phyloP scores from a whole-genome alignment of 495 filamentous ascomycete genomes.

The Gamarada debralockiae region DNA sequence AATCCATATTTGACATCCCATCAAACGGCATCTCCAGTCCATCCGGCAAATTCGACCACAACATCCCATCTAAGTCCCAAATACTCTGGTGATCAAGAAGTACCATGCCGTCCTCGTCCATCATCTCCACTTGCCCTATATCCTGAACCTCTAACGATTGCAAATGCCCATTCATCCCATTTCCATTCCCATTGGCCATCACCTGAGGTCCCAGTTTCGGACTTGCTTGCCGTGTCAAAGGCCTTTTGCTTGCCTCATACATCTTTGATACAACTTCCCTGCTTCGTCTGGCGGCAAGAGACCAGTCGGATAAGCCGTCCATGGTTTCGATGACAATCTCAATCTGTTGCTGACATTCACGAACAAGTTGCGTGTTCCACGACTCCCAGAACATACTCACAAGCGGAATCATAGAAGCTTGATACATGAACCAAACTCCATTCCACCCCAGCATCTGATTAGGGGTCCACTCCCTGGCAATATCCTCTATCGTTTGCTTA shows the following conservation, averaged over 20 bases:
- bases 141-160: neutral
- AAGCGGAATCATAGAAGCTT: conserved; percentile 74
- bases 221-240: conserved; percentile 16
- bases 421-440: conserved; percentile 79
- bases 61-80: conserved; percentile 49
- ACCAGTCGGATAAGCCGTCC: conserved; percentile 66
- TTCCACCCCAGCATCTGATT: conserved; percentile 81
- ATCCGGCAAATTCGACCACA: conserved; percentile 25
- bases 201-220: conserved; percentile 14
- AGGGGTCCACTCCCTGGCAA: conserved; percentile 59
- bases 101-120: conserved; percentile 48
- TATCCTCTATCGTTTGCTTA: conserved; percentile 66
- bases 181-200: conserved; percentile 4
- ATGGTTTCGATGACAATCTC: conserved; percentile 65
- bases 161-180: conserved; percentile 18
- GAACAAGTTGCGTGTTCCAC: conserved; percentile 42
- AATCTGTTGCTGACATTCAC: conserved; percentile 44
- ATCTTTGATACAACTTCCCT: conserved; percentile 66
- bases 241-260: conserved; percentile 51
- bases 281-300: conserved; percentile 64
- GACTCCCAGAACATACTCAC: conserved; percentile 65
- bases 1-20: conserved; percentile 22
- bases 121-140: conserved; percentile 31
- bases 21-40: conserved; percentile 28
- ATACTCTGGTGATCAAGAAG: conserved; percentile 49